Conservation (phyloP, 345 rosid genomes). For the Cardamine resedifolia region DNA sequence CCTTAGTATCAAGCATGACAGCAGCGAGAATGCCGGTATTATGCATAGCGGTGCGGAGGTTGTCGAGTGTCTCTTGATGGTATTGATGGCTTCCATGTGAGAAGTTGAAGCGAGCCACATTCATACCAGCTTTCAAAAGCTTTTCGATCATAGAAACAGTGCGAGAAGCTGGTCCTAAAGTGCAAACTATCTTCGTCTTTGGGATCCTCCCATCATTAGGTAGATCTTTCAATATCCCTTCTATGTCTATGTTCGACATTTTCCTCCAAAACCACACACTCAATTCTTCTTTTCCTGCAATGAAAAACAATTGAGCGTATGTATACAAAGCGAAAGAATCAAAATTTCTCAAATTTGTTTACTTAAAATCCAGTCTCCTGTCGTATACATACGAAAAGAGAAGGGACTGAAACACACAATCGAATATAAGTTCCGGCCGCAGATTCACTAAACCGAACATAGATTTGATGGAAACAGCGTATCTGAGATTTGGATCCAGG, state of each 20-base stretch:
- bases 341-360: background rate
- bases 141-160: constrained; percentile 82
- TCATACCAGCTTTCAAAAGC: constrained; percentile 92
- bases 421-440: background rate
- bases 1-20: constrained; percentile 86
- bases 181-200: constrained; percentile 87
- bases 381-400: background rate
- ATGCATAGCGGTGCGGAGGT: constrained; percentile 69
- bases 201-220: constrained; percentile 66
- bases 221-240: constrained; percentile 68
- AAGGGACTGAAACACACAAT: background rate
- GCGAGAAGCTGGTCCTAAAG: constrained; percentile 92
- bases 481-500: constrained; percentile 11
- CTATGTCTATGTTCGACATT: constrained; percentile 89
- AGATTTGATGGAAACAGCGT: background rate
- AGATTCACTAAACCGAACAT: constrained; percentile 10
- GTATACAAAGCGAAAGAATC: background rate
- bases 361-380: background rate
- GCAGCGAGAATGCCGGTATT: constrained; percentile 69
- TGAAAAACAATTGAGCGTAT: background rate
- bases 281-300: constrained; percentile 7
- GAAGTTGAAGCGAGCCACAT: constrained; percentile 97
- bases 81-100: constrained; percentile 96
- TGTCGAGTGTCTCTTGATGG: constrained; percentile 81
- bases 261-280: background rate